These are phyloP conservation scores for Jaltomata sinuosa DNA, from an alignment of 257 asterid genomes.

Conservation along the genomic window DNA sequence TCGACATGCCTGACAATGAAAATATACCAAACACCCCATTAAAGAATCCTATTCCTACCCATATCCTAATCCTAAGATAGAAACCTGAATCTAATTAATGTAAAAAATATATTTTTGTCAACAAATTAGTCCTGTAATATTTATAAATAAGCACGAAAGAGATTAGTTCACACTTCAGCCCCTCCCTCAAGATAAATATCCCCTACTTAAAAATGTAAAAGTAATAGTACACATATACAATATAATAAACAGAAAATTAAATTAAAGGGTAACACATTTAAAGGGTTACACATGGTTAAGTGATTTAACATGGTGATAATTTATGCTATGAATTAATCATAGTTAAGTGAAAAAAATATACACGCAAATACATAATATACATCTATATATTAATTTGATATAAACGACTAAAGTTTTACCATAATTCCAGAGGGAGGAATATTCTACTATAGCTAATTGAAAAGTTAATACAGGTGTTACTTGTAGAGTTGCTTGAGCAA, in stretches of 20 bases:
- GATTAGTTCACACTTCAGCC: neutral
- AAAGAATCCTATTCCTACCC: neutral
- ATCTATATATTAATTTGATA: neutral
- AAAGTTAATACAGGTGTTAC: neutral
- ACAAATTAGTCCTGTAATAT: neutral
- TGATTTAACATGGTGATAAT: no score
- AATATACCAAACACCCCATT: neutral
- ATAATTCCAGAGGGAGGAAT: neutral
- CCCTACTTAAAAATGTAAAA: neutral
- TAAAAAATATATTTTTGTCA: neutral
- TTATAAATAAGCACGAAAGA: neutral
- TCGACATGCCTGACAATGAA: neutral
- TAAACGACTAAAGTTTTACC: neutral
- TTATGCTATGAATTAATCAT: no score
- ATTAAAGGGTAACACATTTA: neutral
- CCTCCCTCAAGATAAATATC: neutral
- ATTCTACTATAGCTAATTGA: neutral
- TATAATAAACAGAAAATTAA: neutral
- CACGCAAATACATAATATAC: neutral
- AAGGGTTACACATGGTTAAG: neutral
- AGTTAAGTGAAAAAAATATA: neutral
- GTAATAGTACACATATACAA: neutral
- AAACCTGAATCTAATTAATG: neutral
- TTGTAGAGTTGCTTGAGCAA: neutral
- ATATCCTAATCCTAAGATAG: neutral